Evolutionary conservation across 2,329 filamentous ascomycete species (phyloP).

Genomic region (Botrytis paeoniae): DNA sequence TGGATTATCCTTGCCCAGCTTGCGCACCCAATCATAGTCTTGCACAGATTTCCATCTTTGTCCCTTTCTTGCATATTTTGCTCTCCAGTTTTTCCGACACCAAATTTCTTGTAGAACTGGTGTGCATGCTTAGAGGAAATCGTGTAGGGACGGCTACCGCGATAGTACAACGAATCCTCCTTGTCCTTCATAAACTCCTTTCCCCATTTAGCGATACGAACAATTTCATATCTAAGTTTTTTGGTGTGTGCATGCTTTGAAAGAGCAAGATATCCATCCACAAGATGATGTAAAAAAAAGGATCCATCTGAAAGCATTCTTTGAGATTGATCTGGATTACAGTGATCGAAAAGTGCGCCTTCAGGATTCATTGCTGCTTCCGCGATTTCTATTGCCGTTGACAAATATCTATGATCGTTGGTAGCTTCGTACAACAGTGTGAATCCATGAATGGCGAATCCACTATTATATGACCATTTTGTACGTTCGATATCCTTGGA

Average conservation of each 20-base stretch:
- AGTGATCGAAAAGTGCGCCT: conserved; percentile 23
- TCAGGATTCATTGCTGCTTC: conserved; percentile 24
- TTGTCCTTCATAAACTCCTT: conserved; percentile 26
- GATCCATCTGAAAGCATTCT: conserved; percentile 29
- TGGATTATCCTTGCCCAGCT: conserved; percentile 26
- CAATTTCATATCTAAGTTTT: conserved; percentile 19
- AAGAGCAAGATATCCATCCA: conserved; percentile 26
- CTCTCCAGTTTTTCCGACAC: conserved; percentile 14
- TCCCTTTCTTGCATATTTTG: conserved; percentile 27
- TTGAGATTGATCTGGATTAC: conserved; percentile 5
- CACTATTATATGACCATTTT: conserved; percentile 30
- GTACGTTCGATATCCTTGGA: conserved; percentile 23
- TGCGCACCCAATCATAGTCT: conserved; percentile 28
- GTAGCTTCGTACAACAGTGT: conserved; percentile 22
- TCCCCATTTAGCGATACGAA: conserved; percentile 25
- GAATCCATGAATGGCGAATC: conserved; percentile 28
- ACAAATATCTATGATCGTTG: conserved; percentile 16
- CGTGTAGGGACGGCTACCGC: conserved; percentile 26
- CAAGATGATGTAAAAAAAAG: conserved; percentile 29
- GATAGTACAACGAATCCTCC: conserved; percentile 25
- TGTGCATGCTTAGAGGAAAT: conserved; percentile 23
- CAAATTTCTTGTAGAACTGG: conserved; percentile 25
- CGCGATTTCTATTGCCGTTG: conserved; percentile 23
- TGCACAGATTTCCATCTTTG: conserved; percentile 27
- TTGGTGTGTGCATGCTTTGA: conserved; percentile 19